A percentile compares a stretch with the other conserved stretches of the same genome.
These are phyloP conservation scores for Prunus padus DNA, from an alignment of 306 rosid genomes.

Conservation along the genomic window DNA sequence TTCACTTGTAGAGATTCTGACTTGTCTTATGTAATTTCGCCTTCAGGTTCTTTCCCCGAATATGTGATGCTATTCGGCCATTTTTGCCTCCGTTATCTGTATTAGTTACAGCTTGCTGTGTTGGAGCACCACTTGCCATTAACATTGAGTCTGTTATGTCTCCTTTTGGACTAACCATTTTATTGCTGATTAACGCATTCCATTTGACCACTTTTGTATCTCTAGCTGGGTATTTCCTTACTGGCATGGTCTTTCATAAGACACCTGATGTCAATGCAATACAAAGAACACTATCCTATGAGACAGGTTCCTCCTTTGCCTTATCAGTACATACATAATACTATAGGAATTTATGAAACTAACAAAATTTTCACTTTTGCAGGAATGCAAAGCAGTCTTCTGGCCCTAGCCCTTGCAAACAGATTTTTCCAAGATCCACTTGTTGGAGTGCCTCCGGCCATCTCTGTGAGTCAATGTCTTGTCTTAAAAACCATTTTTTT, in stretches of 20 bases:
- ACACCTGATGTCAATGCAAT: conserved; percentile 61
- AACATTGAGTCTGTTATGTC: conserved; percentile 72
- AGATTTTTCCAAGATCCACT: conserved; percentile 78
- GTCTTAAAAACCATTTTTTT: neutral
- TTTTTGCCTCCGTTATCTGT: conserved; percentile 87
- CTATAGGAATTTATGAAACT: conserved; percentile 8
- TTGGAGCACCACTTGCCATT: conserved; percentile 94
- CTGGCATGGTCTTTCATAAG: conserved; percentile 63
- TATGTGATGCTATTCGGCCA: conserved; percentile 69
- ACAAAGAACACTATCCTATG: conserved; percentile 85
- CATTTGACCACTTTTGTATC: conserved; percentile 72
- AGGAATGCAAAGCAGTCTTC: conserved; percentile 99
- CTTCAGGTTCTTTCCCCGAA: conserved; percentile 71
- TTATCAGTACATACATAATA: conserved; percentile 5
- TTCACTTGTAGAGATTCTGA: conserved; percentile 19
- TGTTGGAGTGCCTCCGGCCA: conserved; percentile 88
- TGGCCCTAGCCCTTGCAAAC: conserved; percentile 94
- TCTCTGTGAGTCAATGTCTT: conserved; percentile 64
- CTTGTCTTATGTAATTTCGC: conserved; percentile 19
- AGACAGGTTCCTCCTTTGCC: conserved; percentile 65
- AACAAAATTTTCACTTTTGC: conserved; percentile 19
- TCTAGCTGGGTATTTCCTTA: conserved; percentile 65
- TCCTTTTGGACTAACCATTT: conserved; percentile 65
- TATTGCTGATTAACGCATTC: conserved; percentile 64
- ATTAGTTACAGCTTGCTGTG: conserved; percentile 77